Evolutionary conservation across 176 grass and related monocot genomes (phyloP).

Genomic region (Ensete ventricosum): DNA sequence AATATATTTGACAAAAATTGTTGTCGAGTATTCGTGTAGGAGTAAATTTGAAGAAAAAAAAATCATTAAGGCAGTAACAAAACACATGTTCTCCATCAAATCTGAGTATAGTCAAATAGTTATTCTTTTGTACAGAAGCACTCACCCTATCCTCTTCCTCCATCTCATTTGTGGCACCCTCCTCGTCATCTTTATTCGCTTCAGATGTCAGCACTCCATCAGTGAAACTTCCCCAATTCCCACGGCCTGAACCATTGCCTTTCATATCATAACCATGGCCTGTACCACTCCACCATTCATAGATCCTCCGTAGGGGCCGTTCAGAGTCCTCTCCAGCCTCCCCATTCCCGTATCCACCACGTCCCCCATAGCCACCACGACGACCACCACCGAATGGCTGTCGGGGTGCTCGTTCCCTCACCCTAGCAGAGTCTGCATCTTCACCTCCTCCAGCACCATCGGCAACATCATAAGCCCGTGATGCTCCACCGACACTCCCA

Average conservation of each 20-base stretch:
- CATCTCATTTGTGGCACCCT: neutral
- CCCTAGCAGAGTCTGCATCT: constrained; percentile 1
- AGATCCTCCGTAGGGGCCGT: constrained; percentile 6
- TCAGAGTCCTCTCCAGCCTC: constrained; percentile 17
- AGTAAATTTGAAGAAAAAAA: no score
- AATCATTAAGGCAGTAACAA: no score
- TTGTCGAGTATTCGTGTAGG: no score
- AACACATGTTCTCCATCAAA: no score
- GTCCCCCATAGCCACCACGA: constrained; percentile 3
- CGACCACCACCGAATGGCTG: constrained; percentile 2
- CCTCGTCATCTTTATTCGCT: constrained; percentile 7
- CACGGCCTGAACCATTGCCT: constrained; percentile 19
- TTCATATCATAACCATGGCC: constrained; percentile 20
- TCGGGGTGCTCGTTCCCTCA: constrained; percentile 5
- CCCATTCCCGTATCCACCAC: constrained; percentile 11
- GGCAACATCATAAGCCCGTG: neutral
- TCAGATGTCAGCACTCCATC: neutral
- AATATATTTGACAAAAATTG: no score
- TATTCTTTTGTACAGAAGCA: neutral
- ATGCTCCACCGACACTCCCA: neutral
- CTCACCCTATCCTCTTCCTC: constrained; percentile 22
- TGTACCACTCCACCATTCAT: constrained; percentile 16
- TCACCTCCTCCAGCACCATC: neutral
- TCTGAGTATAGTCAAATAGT: no score
- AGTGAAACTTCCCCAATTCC: constrained; percentile 18